Evolutionary conservation across 257 asterid genomes (phyloP).

Genomic region (Thymus mandschuricus): DNA sequence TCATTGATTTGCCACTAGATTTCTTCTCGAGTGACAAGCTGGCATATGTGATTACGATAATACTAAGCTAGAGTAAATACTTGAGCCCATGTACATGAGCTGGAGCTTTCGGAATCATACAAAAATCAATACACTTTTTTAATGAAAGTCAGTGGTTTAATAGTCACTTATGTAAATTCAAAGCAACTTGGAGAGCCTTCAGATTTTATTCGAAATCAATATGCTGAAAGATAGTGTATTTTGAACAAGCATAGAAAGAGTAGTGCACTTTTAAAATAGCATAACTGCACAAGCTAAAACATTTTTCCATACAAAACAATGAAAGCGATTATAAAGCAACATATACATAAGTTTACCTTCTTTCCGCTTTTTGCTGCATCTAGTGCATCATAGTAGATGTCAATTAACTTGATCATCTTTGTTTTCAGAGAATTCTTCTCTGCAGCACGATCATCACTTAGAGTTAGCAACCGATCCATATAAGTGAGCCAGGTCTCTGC

Average conservation of each 20-base stretch:
- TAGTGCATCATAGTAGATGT: conserved; percentile 81
- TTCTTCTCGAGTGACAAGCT: not conserved
- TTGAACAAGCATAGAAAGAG: not conserved
- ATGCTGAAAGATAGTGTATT: not conserved
- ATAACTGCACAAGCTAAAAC: not conserved
- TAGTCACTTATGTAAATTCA: not conserved
- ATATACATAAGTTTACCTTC: conserved; percentile 46
- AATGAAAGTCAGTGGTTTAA: not conserved
- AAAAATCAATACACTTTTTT: not conserved
- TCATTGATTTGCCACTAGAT: not conserved
- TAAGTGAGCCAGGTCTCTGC: conserved; percentile 73
- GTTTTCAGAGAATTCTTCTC: conserved; percentile 46
- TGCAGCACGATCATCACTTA: conserved; percentile 42
- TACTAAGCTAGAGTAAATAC: not conserved
- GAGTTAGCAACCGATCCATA: conserved; percentile 71
- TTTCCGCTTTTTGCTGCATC: conserved; percentile 93
- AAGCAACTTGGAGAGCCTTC: not conserved
- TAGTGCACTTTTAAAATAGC: not conserved
- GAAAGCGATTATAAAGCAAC: not conserved
- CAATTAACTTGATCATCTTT: conserved; percentile 54
- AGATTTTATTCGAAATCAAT: not conserved
- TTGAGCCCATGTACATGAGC: not conserved
- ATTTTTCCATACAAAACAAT: not conserved
- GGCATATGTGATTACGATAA: not conserved
- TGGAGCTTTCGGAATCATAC: not conserved